phyloP scores from a whole-genome alignment of 768 basidiomycete genomes.

The Boletus insuetus region DNA sequence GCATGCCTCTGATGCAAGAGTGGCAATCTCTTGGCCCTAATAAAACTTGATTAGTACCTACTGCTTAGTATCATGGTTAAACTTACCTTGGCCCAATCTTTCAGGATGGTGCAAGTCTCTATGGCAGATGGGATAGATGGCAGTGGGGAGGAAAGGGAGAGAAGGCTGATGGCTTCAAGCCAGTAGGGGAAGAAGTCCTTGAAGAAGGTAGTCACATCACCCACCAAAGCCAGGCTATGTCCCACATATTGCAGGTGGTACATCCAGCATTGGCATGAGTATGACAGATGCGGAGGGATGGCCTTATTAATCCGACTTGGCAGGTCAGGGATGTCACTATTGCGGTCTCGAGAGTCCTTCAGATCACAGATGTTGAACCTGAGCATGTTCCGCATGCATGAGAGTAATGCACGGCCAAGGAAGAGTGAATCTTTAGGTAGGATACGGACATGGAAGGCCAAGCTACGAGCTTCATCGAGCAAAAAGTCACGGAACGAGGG shows the following conservation, averaged over 20 bases:
- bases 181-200: conserved; percentile 2
- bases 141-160: conserved; percentile 1
- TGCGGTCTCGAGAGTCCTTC: background rate
- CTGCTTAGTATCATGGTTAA: background rate
- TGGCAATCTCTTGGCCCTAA: background rate
- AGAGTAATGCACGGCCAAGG: background rate
- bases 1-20: background rate
- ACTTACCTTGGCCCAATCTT: conserved; percentile 5
- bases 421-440: background rate
- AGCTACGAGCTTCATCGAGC: background rate
- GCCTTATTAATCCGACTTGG: background rate
- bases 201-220: background rate
- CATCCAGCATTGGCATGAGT: background rate
- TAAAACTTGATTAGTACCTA: background rate
- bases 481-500: background rate
- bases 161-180: conserved; percentile 29
- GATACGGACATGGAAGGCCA: background rate
- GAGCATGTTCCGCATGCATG: background rate
- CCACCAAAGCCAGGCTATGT: background rate
- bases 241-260: background rate
- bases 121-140: background rate
- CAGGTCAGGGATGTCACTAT: background rate
- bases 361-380: background rate
- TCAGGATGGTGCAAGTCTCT: background rate
- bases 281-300: background rate